These are phyloP conservation scores for Drosera spatulata DNA, from an alignment of 179 eudicot species.

Conservation along the genomic window DNA sequence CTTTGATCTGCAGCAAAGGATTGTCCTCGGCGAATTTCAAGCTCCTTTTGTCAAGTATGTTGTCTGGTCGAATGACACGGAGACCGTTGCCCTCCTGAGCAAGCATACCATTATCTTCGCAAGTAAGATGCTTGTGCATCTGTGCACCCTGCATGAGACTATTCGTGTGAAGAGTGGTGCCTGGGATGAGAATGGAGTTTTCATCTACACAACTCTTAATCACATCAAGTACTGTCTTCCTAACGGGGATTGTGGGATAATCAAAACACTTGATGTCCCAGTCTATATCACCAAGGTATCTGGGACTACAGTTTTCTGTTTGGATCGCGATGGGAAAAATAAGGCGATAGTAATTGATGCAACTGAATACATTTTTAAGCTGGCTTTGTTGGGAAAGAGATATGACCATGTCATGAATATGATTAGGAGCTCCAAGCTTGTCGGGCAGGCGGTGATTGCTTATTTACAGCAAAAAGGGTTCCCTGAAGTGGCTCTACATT, in stretches of 20 bases:
- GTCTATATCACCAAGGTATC: constrained; percentile 74
- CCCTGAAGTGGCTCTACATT: constrained; percentile 51
- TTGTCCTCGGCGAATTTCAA: constrained; percentile 35
- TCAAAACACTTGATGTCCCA: constrained; percentile 81
- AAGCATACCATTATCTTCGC: constrained; percentile 87
- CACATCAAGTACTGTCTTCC: constrained; percentile 96
- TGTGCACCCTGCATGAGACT: constrained; percentile 64
- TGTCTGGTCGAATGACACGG: constrained; percentile 96
- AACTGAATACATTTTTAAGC: constrained; percentile 43
- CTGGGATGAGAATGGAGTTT: constrained; percentile 97
- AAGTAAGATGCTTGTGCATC: constrained; percentile 74
- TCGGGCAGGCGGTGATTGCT: constrained; percentile 46
- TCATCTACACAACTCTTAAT: constrained; percentile 85
- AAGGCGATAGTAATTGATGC: constrained; percentile 37
- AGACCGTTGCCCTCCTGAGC: constrained; percentile 85
- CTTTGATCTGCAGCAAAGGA: constrained; percentile 42
- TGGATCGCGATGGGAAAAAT: constrained; percentile 41
- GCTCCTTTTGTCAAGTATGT: constrained; percentile 69
- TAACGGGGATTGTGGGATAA: constrained; percentile 91
- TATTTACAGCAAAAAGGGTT: constrained; percentile 46
- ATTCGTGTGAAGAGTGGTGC: constrained; percentile 97
- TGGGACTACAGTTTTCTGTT: constrained; percentile 49
- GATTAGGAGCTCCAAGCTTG: constrained; percentile 40
- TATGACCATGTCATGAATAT: constrained; percentile 42
- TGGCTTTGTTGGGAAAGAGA: constrained; percentile 31